Evolutionary conservation across 169 alveolate species (phyloP), one percentile per base, ranked within the genome.

Genomic region (Eimeria necatrix): DNA sequence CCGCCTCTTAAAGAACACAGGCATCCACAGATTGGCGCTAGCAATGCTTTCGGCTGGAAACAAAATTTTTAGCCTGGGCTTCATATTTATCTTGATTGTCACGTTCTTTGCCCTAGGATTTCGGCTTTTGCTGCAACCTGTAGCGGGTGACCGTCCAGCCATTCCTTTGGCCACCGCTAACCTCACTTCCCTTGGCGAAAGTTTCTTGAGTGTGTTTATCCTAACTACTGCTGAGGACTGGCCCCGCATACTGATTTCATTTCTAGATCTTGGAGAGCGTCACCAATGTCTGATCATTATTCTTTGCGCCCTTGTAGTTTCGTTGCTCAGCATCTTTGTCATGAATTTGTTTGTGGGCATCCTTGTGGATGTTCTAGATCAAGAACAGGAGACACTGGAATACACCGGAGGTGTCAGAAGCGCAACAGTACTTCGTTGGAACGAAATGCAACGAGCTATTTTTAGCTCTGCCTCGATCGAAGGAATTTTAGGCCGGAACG

Each of bases 381-480:
- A 87, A 80, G 84, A 80, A 41, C 89, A 93, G 93, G 78, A 93
- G 48, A 87, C 73, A 56, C 9, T 93, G 88, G 95, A 93, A 60
- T 60, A 80, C 80, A 76, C 89, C 9, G 95, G 95, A 26, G 90
- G 93, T 24, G 68, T 93, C 56, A 49, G 89, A 20, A 93, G 95
- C 70, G 81, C 95, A n/a, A 83, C 95, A 14, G 93, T 93, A 22
- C 95, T 80, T 26, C 89, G 90, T 59, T 93, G 95, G 95, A 93
- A 80, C 48, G 95, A 93, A 83, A 59, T 93, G 80, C 95, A 93
- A 48, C 80, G 93, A 10, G 93, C 93, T 41, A 85, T 85, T 9
- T 85, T 85, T 18, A 85, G 61, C n/a, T 85, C 81, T 26, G 60
- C 14, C 26, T 41, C 51, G 20, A 32, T 59, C 59, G 73, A 56